Conservation (phyloP, 2,329 filamentous ascomycete genomes). For the Ramularia endophylla region DNA sequence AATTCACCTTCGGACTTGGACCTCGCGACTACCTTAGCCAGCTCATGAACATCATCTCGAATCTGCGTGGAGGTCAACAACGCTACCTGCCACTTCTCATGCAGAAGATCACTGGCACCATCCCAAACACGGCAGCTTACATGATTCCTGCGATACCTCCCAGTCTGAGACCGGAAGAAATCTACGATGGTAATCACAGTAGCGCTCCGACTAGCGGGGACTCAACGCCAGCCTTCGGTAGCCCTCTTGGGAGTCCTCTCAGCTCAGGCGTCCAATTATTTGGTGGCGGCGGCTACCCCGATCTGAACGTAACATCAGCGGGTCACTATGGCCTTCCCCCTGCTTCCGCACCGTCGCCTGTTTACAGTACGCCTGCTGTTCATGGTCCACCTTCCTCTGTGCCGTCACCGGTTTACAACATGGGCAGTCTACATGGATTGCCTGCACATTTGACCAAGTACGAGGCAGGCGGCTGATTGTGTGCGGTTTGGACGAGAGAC, state of each 20-base stretch:
- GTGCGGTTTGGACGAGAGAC: neutral
- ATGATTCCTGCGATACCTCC: conserved; percentile 22
- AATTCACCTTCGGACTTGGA: conserved; percentile 54
- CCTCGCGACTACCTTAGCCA: conserved; percentile 69
- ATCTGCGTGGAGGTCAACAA: conserved; percentile 67
- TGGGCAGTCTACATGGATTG: neutral
- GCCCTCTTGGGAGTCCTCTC: conserved; percentile 24
- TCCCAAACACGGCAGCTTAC: conserved; percentile 26
- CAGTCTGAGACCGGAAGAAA: conserved; percentile 22
- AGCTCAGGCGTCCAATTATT: conserved; percentile 13
- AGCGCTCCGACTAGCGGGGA: conserved; percentile 24
- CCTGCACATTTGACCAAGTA: conserved; percentile 4
- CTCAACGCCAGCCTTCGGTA: conserved; percentile 18
- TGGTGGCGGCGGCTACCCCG: conserved; percentile 1
- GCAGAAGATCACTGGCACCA: conserved; percentile 62
- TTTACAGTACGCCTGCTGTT: conserved; percentile 1
- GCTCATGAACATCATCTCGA: conserved; percentile 59
- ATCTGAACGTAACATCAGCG: conserved; percentile 5
- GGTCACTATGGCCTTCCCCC: conserved; percentile 3
- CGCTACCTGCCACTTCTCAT: conserved; percentile 73
- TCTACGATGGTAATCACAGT: conserved; percentile 27
- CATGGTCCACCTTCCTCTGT: too few relatives aligned
- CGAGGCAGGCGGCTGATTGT: conserved; percentile 5
- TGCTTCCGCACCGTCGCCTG: conserved; percentile 4
- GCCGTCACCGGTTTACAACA: neutral